Conservation (phyloP, 2,329 filamentous ascomycete genomes). For the Waltergamsia citrina region DNA sequence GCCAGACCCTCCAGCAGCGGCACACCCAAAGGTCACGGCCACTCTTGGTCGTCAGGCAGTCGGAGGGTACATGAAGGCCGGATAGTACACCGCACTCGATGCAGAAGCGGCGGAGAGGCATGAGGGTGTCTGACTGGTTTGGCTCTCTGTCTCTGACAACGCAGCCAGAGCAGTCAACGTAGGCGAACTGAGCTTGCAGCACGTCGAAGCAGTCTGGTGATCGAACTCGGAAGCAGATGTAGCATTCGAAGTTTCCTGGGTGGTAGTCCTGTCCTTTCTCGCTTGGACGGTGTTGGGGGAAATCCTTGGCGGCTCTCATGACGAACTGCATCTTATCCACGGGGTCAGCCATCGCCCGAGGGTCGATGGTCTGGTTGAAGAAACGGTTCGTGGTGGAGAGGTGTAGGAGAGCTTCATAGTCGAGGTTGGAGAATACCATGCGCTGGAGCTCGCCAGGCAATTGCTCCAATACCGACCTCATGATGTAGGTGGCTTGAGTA, state of each 20-base stretch:
- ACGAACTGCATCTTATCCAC: conserved; percentile 28
- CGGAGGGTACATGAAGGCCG: conserved; percentile 25
- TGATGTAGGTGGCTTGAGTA: conserved; percentile 2
- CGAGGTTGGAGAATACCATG: conserved; percentile 22
- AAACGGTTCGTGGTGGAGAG: conserved; percentile 25
- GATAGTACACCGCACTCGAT: conserved; percentile 28
- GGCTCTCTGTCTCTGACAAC: conserved; percentile 18
- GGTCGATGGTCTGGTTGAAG: conserved; percentile 21
- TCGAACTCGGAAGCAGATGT: conserved; percentile 30
- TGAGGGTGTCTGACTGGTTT: conserved; percentile 14
- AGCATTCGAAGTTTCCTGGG: conserved; percentile 31
- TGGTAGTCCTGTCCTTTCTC: conserved; percentile 24
- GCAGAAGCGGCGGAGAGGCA: conserved; percentile 28
- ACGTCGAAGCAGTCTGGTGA: conserved; percentile 27
- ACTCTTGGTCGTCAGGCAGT: conserved; percentile 25
- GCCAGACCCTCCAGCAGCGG: conserved; percentile 23
- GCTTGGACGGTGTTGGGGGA: conserved; percentile 26
- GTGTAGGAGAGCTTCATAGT: conserved; percentile 30
- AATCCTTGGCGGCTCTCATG: conserved; percentile 29
- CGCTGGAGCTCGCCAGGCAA: conserved; percentile 22
- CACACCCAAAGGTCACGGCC: conserved; percentile 30
- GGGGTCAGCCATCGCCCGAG: conserved; percentile 21
- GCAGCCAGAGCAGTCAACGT: conserved; percentile 19
- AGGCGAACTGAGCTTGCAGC: conserved; percentile 20
- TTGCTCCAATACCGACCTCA: conserved; percentile 19